These are phyloP conservation scores for Amylocarpus encephaloides DNA, from an alignment of 2,329 filamentous ascomycete species.

Conservation along the genomic window DNA sequence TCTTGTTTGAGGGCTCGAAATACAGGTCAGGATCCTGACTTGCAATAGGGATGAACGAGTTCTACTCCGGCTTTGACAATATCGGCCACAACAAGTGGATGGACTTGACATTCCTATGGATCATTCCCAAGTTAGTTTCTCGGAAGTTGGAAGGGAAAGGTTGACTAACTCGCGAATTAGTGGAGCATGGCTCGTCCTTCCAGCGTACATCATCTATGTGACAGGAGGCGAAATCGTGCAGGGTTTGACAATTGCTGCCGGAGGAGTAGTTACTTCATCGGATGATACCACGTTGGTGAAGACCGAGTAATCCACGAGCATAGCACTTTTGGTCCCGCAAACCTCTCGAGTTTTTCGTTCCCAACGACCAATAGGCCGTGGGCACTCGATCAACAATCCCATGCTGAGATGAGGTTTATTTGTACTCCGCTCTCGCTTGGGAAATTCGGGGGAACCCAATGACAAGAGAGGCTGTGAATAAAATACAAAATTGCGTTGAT, in stretches of 20 bases:
- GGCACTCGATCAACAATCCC: too few relatives aligned
- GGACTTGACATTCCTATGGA: slow-evolving; percentile 52
- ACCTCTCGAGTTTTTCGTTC: too few relatives aligned
- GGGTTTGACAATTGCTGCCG: slow-evolving; percentile 44
- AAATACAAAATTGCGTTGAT: too few relatives aligned
- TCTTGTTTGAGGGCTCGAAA: slow-evolving; percentile 11
- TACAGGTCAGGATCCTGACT: slow-evolving; percentile 5
- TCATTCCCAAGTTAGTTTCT: slow-evolving; percentile 57
- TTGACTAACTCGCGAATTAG: slow-evolving; percentile 34
- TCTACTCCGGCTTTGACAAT: slow-evolving; percentile 52
- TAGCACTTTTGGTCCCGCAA: too few relatives aligned
- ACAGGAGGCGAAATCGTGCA: slow-evolving; percentile 56
- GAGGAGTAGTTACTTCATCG: slow-evolving; percentile 14
- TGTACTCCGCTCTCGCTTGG: too few relatives aligned
- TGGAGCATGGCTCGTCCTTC: slow-evolving; percentile 58
- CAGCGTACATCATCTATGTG: slow-evolving; percentile 54
- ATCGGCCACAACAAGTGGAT: slow-evolving; percentile 54
- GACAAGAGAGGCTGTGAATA: too few relatives aligned
- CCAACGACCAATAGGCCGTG: too few relatives aligned
- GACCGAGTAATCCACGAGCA: slow-evolving; percentile 14
- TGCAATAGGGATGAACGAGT: slow-evolving; percentile 50
- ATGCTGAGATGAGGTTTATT: too few relatives aligned
- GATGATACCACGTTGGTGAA: slow-evolving; percentile 23
- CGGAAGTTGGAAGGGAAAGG: background rate
- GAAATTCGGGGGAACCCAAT: too few relatives aligned